Base-by-base conservation (phyloP, 208 protist genomes). In the Trypanosoma brucei region DNA sequence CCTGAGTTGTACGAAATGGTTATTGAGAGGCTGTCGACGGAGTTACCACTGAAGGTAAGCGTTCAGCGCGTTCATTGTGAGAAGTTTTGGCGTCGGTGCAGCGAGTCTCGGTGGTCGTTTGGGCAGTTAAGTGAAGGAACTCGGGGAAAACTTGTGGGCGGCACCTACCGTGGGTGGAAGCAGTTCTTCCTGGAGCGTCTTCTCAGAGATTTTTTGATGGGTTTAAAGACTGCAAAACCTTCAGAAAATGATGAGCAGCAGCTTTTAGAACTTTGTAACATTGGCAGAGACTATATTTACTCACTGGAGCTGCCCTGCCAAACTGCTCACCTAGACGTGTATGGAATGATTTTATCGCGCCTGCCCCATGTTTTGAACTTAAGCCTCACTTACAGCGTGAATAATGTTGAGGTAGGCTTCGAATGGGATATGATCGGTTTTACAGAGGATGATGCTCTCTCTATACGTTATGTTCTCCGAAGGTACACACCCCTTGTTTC, bases 181-280 rank as follows among this genome's bases (percentile, higher is more conserved):
- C 82, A 83, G 22, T 78, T 94, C 44, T 96, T 82, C 51, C 72
- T 96, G 3, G 88, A 96, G 74, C 73, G 79, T 9, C 45, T 82
- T 2, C 72, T 96, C 22, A 72, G 66, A 35, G 88, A 94, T 62
- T 92, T 76, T 53, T 69, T 94, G 44, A 78, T 84, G 60, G 70
- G 75, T 4, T 76, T 92, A 22, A 70, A 74, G 30, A 54, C 52
- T 1, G 14, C 55, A 46, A 55, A 65, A 30, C 59, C 79, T n/a
- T 57, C 30, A 13, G 57, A 76, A 3, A 70, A 75, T 49, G 78
- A 85, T 5, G 54, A 37, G 44, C 11, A 65, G 5, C 50, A 56
- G 30, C 75, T 96, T 46, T 58, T 69, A 0, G 71, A 84, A 14
- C 65, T 94, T 38, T 96, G 86, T 51, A 59, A 62, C 14, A 53